Base-by-base conservation (phyloP, 2,329 filamentous ascomycete genomes). In the Aspergillus flavus region DNA sequence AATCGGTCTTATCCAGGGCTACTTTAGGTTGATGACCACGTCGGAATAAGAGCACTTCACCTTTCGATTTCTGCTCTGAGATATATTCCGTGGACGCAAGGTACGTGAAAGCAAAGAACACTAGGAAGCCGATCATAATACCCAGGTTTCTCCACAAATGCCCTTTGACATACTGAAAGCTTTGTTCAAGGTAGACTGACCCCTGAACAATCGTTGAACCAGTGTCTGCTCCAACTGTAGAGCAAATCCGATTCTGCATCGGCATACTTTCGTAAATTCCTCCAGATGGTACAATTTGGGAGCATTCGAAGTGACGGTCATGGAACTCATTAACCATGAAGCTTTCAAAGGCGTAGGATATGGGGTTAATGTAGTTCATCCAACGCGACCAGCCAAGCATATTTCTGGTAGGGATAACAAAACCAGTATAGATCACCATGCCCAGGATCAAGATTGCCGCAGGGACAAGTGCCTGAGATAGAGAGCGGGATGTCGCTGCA, bases 251-350 rank as follows among this genome's bases (percentile, higher is more conserved):
- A 71, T 86, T 68, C 1, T 57, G 57, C 46, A 65, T 36, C 1
- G 68, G 36, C 2, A 78, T 61, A 52, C 71, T 68, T 0, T 72
- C 69, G 64, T 85, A 86, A 1, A 69, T 71, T 3, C 67, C 63
- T 16, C 79, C 79, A 4, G 56, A 58, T 0, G 85, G 84, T 19
- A 87, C 74, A 43, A 79, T 81, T 1, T 21, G 10, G 26, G 65
- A 72, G 66, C 85, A 88, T 1, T 59, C 54, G 73, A 90, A 95
- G 0, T 86, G 66, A 19, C 89, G 86, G 63, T 82, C 79, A 69
- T 88, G 77, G 70, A 96, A 96, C 76, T 97, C 93, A 77, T 96
- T 96, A 66, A 91, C 85, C 85, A 94, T 90, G 30, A 96, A 83
- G 0, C 88, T 82, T 75, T 96, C 92, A 72, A 96, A 96, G 0